These are phyloP conservation scores for Yarrowia sp. DNA, from an alignment of 805 yeast genomes.

Conservation along the genomic window DNA sequence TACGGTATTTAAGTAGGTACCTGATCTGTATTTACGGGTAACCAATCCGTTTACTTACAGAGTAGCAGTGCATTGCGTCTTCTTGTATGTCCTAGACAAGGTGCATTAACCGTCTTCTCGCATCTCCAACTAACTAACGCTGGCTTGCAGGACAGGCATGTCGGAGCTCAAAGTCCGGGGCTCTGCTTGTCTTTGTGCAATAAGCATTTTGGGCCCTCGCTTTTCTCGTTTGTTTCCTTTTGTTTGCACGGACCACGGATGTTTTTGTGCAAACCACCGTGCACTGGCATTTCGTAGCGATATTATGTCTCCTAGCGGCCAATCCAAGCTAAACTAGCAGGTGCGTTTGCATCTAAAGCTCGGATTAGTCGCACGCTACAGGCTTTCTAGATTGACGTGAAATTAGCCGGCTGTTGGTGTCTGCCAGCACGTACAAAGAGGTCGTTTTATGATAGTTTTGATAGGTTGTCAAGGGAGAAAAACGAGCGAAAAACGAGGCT, in stretches of 20 bases:
- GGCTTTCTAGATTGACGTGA: constrained; percentile 2
- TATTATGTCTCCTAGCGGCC: constrained; percentile 5
- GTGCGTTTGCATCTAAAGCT: not conserved
- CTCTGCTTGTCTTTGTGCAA: too few relatives aligned
- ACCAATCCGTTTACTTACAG: not conserved
- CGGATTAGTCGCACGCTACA: not conserved
- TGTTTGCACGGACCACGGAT: not conserved
- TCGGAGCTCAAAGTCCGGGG: too few relatives aligned
- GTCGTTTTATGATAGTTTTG: too few relatives aligned
- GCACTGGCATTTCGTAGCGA: not conserved
- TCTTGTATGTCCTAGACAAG: too few relatives aligned
- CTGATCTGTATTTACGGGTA: not conserved
- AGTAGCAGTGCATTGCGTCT: not conserved
- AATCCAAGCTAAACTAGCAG: not conserved
- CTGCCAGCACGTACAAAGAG: not conserved
- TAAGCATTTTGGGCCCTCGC: too few relatives aligned
- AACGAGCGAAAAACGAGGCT: too few relatives aligned
- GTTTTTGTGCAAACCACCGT: not conserved
- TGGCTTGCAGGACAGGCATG: too few relatives aligned
- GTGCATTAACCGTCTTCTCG: not conserved
- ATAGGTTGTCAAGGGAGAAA: too few relatives aligned
- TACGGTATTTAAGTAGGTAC: too few relatives aligned
- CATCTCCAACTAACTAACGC: too few relatives aligned
- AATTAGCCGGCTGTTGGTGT: not conserved
- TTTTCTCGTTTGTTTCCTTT: not conserved